Evolutionary conservation across 257 asterid genomes (phyloP).

Genomic region (Solanum pimpinellifolium): DNA sequence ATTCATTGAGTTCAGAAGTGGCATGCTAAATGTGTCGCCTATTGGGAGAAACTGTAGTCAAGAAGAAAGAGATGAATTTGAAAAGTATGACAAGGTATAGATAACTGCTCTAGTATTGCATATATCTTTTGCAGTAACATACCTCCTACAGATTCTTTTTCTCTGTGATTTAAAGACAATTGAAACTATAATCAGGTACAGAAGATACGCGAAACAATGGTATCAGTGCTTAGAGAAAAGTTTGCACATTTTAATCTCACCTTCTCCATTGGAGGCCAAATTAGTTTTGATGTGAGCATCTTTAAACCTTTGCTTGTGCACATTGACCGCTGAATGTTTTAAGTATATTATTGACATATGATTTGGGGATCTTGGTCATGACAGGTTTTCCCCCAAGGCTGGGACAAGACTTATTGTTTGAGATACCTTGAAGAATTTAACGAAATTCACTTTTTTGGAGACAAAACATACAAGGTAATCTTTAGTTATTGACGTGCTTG

Average conservation of each 20-base stretch:
- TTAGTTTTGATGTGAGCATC: constrained; percentile 86
- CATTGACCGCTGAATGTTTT: neutral
- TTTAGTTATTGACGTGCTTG: neutral
- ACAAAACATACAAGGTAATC: constrained; percentile 87
- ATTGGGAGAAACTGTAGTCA: constrained; percentile 98
- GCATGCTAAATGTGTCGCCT: constrained; percentile 95
- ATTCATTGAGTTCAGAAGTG: constrained; percentile 90
- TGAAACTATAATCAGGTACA: constrained; percentile 43
- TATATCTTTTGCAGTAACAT: neutral
- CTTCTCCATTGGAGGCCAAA: constrained; percentile 93
- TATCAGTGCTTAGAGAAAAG: constrained; percentile 66
- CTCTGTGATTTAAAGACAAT: constrained; percentile 1
- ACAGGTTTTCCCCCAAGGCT: constrained; percentile 91
- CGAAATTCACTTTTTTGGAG: constrained; percentile 92
- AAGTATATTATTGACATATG: neutral
- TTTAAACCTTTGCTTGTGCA: neutral
- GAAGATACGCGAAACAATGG: constrained; percentile 78
- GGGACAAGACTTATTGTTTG: constrained; percentile 99
- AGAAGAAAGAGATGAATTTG: constrained; percentile 94
- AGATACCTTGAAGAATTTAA: constrained; percentile 68
- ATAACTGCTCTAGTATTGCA: neutral
- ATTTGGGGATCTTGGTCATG: neutral
- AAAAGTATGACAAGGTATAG: constrained; percentile 87
- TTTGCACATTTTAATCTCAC: constrained; percentile 69
- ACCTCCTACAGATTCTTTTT: neutral